phyloP scores from a whole-genome alignment of 306 rosid species.

The Parietaria judaica region DNA sequence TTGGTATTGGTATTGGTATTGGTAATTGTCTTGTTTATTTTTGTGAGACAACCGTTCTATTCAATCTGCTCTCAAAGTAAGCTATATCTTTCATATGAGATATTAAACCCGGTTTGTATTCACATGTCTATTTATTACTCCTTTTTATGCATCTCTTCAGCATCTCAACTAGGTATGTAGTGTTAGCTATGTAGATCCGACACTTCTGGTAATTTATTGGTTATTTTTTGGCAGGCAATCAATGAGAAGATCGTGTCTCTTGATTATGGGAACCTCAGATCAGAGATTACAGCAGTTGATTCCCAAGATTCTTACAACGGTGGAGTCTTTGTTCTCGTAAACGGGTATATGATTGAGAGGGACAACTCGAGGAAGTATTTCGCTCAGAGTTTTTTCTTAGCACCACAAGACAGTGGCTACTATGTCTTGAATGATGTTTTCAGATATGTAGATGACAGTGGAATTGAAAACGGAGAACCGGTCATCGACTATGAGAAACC shows the following conservation, averaged over 20 bases:
- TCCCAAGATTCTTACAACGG: conserved; percentile 68
- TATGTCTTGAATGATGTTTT: conserved; percentile 80
- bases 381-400: conserved; percentile 82
- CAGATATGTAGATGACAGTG: conserved; percentile 57
- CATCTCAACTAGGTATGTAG: not conserved
- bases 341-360: conserved; percentile 65
- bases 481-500: conserved; percentile 30
- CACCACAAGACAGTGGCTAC: conserved; percentile 89
- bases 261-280: conserved; percentile 46
- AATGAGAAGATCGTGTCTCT: conserved; percentile 64
- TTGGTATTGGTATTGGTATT: too few relatives aligned
- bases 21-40: too few relatives aligned
- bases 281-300: conserved; percentile 63
- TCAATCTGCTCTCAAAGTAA: not conserved
- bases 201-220: not conserved
- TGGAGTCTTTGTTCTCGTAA: conserved; percentile 81
- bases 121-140: not conserved
- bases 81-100: not conserved
- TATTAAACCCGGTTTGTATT: not conserved
- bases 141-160: not conserved
- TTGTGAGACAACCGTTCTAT: too few relatives aligned
- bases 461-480: conserved; percentile 22
- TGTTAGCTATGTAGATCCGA: not conserved
- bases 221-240: conserved; percentile 45
- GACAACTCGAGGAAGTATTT: conserved; percentile 50